Evolutionary conservation across 2,329 filamentous ascomycete genomes (phyloP).

Genomic region (Sarocladiaceae sp.): DNA sequence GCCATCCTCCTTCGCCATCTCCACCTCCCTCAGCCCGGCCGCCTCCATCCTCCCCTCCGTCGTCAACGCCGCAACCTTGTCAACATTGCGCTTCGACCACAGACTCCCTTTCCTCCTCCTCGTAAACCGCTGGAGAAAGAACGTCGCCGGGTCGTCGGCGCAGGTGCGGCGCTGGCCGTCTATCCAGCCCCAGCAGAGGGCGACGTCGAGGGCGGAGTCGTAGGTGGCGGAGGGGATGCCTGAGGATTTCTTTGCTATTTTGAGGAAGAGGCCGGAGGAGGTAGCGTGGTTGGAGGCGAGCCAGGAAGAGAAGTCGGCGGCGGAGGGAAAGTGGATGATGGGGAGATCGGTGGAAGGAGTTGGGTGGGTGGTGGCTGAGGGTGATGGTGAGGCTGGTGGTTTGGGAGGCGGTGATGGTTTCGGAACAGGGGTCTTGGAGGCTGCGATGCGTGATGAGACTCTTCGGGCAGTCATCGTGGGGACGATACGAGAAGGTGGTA

Average conservation of each 20-base stretch:
- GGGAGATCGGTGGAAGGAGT: slow-evolving; percentile 1
- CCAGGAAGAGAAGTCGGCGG: slow-evolving; percentile 29
- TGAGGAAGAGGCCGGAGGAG: slow-evolving; percentile 37
- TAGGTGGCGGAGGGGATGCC: slow-evolving; percentile 38
- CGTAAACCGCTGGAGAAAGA: slow-evolving; percentile 52
- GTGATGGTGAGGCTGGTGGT: neutral
- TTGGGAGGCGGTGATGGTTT: neutral
- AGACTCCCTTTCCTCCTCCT: slow-evolving; percentile 47
- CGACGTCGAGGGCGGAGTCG: slow-evolving; percentile 47
- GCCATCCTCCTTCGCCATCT: slow-evolving; percentile 50
- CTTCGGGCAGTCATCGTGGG: neutral
- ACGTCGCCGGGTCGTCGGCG: slow-evolving; percentile 30
- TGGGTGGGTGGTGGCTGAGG: neutral
- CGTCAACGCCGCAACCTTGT: slow-evolving; percentile 38
- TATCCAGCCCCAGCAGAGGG: slow-evolving; percentile 58
- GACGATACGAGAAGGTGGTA: no score
- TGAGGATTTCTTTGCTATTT: slow-evolving; percentile 41
- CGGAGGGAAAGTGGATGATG: slow-evolving; percentile 18
- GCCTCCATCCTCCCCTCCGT: slow-evolving; percentile 41
- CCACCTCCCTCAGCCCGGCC: slow-evolving; percentile 41
- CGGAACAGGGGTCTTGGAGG: neutral
- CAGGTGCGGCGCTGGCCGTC: slow-evolving; percentile 43
- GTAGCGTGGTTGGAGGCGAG: slow-evolving; percentile 29
- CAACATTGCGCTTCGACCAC: slow-evolving; percentile 56
- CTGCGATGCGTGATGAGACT: neutral